phyloP scores from a whole-genome alignment of 495 filamentous ascomycete genomes.

The Entonaema liquescens region DNA sequence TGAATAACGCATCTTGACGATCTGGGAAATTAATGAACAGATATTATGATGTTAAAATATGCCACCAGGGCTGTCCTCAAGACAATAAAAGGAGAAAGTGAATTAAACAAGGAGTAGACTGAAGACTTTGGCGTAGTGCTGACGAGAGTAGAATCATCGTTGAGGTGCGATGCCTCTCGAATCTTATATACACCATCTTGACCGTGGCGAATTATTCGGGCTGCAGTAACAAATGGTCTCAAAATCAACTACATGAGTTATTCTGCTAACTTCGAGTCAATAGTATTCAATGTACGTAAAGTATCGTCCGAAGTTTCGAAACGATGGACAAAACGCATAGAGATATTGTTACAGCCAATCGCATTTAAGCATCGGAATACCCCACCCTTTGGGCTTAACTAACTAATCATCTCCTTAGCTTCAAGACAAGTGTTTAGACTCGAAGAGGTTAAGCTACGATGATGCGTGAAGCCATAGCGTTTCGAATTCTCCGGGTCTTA shows the following conservation, averaged over 20 bases:
- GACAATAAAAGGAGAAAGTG: slow-evolving; percentile 10
- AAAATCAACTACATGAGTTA: not conserved
- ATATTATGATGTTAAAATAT: slow-evolving; percentile 13
- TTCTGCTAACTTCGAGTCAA: not conserved
- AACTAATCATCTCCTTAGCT: not conserved
- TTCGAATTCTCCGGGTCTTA: slow-evolving; percentile 8
- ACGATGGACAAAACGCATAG: slow-evolving; percentile 30
- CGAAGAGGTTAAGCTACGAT: slow-evolving; percentile 18
- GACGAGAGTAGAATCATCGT: slow-evolving; percentile 5
- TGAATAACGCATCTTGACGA: slow-evolving; percentile 47
- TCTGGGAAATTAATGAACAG: slow-evolving; percentile 11
- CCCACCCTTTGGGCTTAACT: slow-evolving; percentile 23
- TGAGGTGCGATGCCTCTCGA: not conserved
- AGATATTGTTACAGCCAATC: slow-evolving; percentile 26
- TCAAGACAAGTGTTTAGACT: slow-evolving; percentile 14
- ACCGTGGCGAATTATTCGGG: not conserved
- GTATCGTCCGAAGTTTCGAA: slow-evolving; percentile 32
- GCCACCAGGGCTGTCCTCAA: slow-evolving; percentile 41
- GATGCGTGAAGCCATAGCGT: slow-evolving; percentile 9
- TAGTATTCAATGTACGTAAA: not conserved
- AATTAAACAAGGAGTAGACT: slow-evolving; percentile 14
- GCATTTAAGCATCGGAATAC: slow-evolving; percentile 21
- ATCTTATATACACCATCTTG: slow-evolving; percentile 36
- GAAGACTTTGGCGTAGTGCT: slow-evolving; percentile 10
- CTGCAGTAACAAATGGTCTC: too few relatives aligned